Evolutionary conservation across 1,284 basidiomycete species (phyloP), one percentile per base, ranked within the genome.

Genomic region (Ganoderma boninense): DNA sequence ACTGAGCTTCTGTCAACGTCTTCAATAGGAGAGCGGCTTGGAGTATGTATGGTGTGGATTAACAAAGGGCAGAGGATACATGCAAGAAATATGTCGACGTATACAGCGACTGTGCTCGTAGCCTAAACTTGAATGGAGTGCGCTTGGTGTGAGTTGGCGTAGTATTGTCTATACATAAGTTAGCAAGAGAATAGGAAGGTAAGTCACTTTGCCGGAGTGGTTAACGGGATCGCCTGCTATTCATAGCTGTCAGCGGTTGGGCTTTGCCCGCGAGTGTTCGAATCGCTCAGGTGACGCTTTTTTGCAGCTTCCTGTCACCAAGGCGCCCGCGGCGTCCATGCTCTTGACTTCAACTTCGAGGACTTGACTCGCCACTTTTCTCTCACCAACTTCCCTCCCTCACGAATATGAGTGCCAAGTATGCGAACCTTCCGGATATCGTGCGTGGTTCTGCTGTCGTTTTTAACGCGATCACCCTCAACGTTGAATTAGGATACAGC

Each of bases 211-310:
- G 92, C 91, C 92, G 91, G 92, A 93, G 92, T 93, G 91, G 92
- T 93, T 93, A 93, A 93, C 92, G 92, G 91, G 92, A 92, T 93
- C 91, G 92, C 92, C 92, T 93, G 92, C 91, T 92, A 93, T 76
- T 72, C 67, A 29, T 74, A 77, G 77, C 73, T 78, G 76, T 63
- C n/a, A 76, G 77, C 77, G 75, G 76, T 76, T 77, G 76, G 75
- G 73, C 77, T 91, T 89, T 91, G 90, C 84, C 86, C 91, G 91
- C 91, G 90, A 87, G 91, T 91, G 91, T 92, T 92, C 91, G 91
- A 92, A 92, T 92, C 91, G 90, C 91, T 87, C 90, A 92, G 91
- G 91, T 91, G 91, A 92, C 91, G 91, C 74, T 81, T 82, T 85
- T 89, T 56, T 23, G 35, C 26, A 8, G 10, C 23, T 49, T 49